Base-by-base conservation (phyloP, 768 basidiomycete genomes). In the Russula sp. region DNA sequence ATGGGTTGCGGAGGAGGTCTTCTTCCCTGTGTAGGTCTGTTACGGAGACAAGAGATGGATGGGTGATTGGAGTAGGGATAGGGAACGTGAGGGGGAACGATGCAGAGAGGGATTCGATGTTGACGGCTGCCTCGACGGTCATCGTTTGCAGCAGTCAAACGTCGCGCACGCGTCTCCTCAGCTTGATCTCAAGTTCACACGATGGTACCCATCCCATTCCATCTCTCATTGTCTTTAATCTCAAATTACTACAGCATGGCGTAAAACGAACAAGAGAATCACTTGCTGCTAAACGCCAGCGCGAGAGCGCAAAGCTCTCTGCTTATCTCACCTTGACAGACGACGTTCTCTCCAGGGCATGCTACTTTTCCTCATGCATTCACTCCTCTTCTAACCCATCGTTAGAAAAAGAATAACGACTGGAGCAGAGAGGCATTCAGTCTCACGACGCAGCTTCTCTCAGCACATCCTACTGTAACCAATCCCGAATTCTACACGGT, bases 401-500 rank as follows among this genome's bases (percentile, higher is more conserved):
- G 56, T 72, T 7, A 98, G 94, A 93, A 89, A 79, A 82, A 81
- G 67, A 71, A 75, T 0, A 75, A 78, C 58, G 90, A 92, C 63
- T 92, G 83, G 82, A 84, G 86, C 64, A 73, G 75, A 32, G 88
- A 89, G n/a, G 85, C 92, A 0, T 83, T 98, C 40, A 79, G 83
- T n/a, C 76, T 89, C 48, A 96, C 94, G 0, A 86, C 87, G 18
- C 80, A 78, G 30, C 74, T 98, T 26, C 84, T 99, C 10, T 84
- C 86, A 57, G 70, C 89, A 48, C 54, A 65, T 46, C 59, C 64
- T n/a, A 26, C 44, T 22, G 18, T 65, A 28, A 67, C 52, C 32
- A 98, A 98, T 72, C 94, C 96, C 2, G 97, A 99, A 75, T 94
- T 94, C 72, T 97, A 97, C 75, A 95, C 96, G 1, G 78, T 91